Base-by-base conservation (phyloP, 2,329 filamentous ascomycete genomes). In the Xylaria sp. region DNA sequence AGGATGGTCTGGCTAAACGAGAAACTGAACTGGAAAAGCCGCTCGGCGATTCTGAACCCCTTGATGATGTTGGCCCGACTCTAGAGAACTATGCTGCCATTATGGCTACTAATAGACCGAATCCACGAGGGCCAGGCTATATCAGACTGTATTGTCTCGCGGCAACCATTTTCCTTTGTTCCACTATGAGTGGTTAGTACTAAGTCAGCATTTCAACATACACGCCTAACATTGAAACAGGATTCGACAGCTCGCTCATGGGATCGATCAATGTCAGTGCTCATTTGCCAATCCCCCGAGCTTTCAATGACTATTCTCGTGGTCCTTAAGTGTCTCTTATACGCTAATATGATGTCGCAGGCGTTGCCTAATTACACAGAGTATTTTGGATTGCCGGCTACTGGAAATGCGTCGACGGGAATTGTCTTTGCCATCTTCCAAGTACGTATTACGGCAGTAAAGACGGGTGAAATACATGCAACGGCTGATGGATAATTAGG, bases 371-470 rank as follows among this genome's bases (percentile, higher is more conserved):
- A 81, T 60, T 84, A 81, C 62, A 82, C 78, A 1, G 59, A 72
- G 4, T 83, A 83, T 66, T 84, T 82, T 61, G 73, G 74, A 23
- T 73, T 82, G 12, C 73, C 79, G 13, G 66, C 69, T 60, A 72
- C 74, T 16, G 82, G 82, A 9, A 79, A 81, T 44, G 75, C 80
- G 1, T 76, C 78, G 18, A 84, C 82, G 0, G 83, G 83, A 13
- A 78, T 84, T 16, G 79, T 84, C 5, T 84, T 84, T 44, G 79
- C 82, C 27, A 84, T 84, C 47, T 83, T 81, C 58, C 76, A 80
- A 68, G 74, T 76, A 69, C 10, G 68, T 55, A 35, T n/a, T 5
- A 18, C 13, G 35, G 32, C 53, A 18, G 5, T 5, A 27, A 6
- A 13, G 2, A 9, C 2, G 16, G 13, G 8, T 16, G 10, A 23